Percentiles rank a stretch among this genome's conserved stretches.
phyloP scores from a whole-genome alignment of 495 filamentous ascomycete species.

The Filosporella fistucella region DNA sequence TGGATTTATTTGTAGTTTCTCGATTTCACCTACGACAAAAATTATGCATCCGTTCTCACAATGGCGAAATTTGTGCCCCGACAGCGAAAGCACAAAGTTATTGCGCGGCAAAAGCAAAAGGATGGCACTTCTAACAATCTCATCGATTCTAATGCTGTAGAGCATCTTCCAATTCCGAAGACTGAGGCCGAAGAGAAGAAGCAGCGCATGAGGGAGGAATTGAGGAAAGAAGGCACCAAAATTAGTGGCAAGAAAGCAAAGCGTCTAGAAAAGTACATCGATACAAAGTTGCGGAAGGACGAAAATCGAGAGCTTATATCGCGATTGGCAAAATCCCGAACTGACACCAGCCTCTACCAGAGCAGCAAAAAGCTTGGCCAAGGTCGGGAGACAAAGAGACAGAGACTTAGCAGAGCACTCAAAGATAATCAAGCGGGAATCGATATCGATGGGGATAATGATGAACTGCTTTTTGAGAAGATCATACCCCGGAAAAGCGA shows the following conservation, averaged over 20 bases:
- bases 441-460: conserved; percentile 31
- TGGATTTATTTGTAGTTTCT: too few relatives aligned
- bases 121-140: conserved; percentile 28
- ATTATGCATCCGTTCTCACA: conserved; percentile 14
- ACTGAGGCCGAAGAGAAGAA: conserved; percentile 65
- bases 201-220: conserved; percentile 45
- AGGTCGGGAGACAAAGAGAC: conserved; percentile 58
- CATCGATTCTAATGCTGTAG: conserved; percentile 64
- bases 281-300: conserved; percentile 91
- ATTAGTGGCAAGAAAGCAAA: conserved; percentile 91
- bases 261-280: conserved; percentile 94
- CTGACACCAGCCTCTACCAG: conserved; percentile 75
- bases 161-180: conserved; percentile 57
- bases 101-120: conserved; percentile 48
- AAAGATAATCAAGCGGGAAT: conserved; percentile 33
- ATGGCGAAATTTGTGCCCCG: conserved; percentile 79
- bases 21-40: conserved; percentile 6
- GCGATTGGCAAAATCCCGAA: conserved; percentile 69
- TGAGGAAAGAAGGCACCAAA: conserved; percentile 69
- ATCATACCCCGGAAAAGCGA: conserved; percentile 18
- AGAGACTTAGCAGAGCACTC: conserved; percentile 55
- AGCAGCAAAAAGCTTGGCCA: conserved; percentile 75
- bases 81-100: conserved; percentile 72
- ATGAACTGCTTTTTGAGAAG: conserved; percentile 39
- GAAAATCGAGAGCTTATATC: conserved; percentile 82